These are phyloP conservation scores for Alnus glutinosa DNA, from an alignment of 306 rosid genomes.

Conservation along the genomic window DNA sequence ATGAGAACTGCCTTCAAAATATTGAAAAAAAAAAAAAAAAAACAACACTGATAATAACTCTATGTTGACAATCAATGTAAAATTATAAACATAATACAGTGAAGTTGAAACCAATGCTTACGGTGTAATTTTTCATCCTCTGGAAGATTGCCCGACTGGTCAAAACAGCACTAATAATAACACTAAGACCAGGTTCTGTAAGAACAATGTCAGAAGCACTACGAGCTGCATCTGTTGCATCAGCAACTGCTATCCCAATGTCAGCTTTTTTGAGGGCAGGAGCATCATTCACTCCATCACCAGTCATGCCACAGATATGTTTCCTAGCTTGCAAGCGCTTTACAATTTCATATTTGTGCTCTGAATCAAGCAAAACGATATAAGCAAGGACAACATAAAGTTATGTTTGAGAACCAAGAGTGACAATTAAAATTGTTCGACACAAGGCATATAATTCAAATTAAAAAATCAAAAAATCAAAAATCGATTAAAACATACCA, in stretches of 20 bases:
- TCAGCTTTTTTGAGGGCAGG: slow-evolving; percentile 99
- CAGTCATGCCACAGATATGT: slow-evolving; percentile 99
- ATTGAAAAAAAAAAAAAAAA: background rate
- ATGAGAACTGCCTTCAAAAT: background rate
- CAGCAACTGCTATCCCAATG: slow-evolving; percentile 98
- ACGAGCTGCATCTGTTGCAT: slow-evolving; percentile 99
- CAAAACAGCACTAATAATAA: slow-evolving; percentile 96
- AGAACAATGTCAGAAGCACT: slow-evolving; percentile 98
- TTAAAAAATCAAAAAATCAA: background rate
- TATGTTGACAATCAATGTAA: slow-evolving; percentile 7
- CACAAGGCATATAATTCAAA: slow-evolving; percentile 6
- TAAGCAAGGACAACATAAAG: slow-evolving; percentile 24
- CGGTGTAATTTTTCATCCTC: slow-evolving; percentile 98
- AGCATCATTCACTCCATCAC: slow-evolving; percentile 98
- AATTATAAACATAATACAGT: background rate
- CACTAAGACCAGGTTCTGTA: slow-evolving; percentile 97
- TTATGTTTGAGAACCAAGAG: background rate
- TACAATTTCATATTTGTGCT: slow-evolving; percentile 97
- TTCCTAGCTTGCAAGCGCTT: slow-evolving; percentile 98
- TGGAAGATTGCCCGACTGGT: slow-evolving; percentile 97
- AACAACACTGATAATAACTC: background rate
- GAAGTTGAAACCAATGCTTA: slow-evolving; percentile 37
- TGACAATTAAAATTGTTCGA: slow-evolving; percentile 9
- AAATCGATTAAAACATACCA: slow-evolving; percentile 41
- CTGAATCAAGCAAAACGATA: slow-evolving; percentile 39